Evolutionary conservation across 2,329 filamentous ascomycete species (phyloP), one percentile per base, ranked within the genome.

Genomic region (Fusarium sp.): DNA sequence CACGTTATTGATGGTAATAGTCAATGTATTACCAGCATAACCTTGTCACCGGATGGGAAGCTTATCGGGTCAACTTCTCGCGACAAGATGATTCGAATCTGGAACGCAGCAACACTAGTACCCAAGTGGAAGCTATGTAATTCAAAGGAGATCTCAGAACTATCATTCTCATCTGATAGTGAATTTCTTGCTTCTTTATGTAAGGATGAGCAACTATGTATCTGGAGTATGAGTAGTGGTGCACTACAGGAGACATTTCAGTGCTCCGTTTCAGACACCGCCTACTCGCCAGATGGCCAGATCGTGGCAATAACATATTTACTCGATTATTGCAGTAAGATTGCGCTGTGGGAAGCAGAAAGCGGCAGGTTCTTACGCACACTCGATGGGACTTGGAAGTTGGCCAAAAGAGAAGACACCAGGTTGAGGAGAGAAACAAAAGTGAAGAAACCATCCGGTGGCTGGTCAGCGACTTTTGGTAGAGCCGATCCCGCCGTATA

Each of bases 1-100:
- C 5, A 10, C 0, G 0, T 1, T n/a, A 15, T 12, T 8, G 8
- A 8, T 15, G 21, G 38, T 5, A 9, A 7, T 1, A 23, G n/a
- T 23, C 6, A 41, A 14, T 42, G n/a, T 7, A 23, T 42, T 7
- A 42, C 39, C 16, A 0, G 9, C 10, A 23, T 42, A 42, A 15
- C 4, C n/a, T 10, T 0, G 15, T 42, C 39, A 7, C 39, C 15
- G 3, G 39, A 42, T 16, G n/a, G 39, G 7, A 0, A 16, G 3
- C 8, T 16, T 11, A 1, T 41, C 3, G 39, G 9, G 14, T 23
- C 39, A 41, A n/a, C 15, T 23, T 23, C n/a, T 23, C n/a, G 39
- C 4, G 39, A 42, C 11, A 11, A 10, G 4, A 23, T 14, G n/a
- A 42, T 42, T 16, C 7, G 3, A 4, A 16, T 42, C 14, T 23